These are phyloP conservation scores for Fusarium nygamai DNA, from an alignment of 2,329 filamentous ascomycete genomes.

Conservation along the genomic window DNA sequence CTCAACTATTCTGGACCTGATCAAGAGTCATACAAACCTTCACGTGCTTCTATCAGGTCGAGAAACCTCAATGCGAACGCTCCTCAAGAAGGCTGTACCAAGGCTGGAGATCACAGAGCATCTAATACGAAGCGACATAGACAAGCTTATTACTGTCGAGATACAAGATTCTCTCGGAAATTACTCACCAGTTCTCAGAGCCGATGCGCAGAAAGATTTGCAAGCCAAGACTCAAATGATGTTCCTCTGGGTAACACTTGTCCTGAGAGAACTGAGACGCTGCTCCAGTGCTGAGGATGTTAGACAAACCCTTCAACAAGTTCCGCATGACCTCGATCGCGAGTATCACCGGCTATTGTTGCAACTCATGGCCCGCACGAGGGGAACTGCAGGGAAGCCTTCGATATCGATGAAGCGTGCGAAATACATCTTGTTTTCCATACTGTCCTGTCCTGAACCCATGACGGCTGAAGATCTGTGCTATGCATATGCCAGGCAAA, in stretches of 20 bases:
- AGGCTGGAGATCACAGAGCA: not conserved
- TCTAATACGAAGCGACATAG: not conserved
- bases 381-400: accelerated
- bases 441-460: not conserved
- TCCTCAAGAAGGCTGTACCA: accelerated
- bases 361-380: not conserved
- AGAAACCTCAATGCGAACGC: not conserved
- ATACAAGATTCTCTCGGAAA: accelerated
- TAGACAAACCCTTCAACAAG: not conserved
- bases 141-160: too few relatives aligned
- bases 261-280: not conserved
- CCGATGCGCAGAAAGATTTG: accelerated
- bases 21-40: not conserved
- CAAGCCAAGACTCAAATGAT: not conserved
- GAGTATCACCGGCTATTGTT: not conserved
- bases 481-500: not conserved
- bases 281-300: not conserved
- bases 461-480: not conserved
- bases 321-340: not conserved
- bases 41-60: accelerated
- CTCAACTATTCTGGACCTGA: not conserved
- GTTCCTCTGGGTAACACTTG: not conserved
- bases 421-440: not conserved
- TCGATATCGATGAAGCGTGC: not conserved
- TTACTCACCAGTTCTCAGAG: not conserved